phyloP scores from a whole-genome alignment of 352 stramenopile genomes.

The Phytophthora chlamydospora region DNA sequence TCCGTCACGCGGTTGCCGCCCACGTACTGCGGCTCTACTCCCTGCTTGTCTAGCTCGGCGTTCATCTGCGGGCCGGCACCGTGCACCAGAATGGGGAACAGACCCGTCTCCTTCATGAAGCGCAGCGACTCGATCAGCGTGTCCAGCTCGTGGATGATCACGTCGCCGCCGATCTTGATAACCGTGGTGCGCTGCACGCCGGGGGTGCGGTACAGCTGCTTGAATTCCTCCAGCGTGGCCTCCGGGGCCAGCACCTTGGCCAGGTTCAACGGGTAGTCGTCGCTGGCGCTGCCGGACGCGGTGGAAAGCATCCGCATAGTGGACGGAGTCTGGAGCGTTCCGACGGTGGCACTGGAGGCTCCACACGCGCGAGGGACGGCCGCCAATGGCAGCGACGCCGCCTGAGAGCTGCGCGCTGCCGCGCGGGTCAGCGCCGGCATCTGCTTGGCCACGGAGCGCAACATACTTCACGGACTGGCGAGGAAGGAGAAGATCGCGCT shows the following conservation, averaged over 20 bases:
- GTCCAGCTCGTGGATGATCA: slow-evolving; percentile 88
- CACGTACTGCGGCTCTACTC: slow-evolving; percentile 89
- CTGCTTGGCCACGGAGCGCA: slow-evolving; percentile 36
- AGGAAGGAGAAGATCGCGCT: slow-evolving; percentile 21
- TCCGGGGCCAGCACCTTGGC: slow-evolving; percentile 62
- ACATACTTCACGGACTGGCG: slow-evolving; percentile 29
- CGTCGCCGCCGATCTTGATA: slow-evolving; percentile 91
- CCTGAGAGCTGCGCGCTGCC: slow-evolving; percentile 23
- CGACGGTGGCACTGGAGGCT: neutral
- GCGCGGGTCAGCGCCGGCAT: slow-evolving; percentile 26
- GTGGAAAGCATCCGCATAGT: slow-evolving; percentile 25
- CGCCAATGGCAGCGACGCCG: neutral
- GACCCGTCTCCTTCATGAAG: slow-evolving; percentile 83
- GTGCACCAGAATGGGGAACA: slow-evolving; percentile 90
- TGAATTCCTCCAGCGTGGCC: slow-evolving; percentile 69
- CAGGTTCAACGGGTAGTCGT: slow-evolving; percentile 58
- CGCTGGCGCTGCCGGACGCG: slow-evolving; percentile 14
- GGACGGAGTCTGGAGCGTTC: slow-evolving; percentile 11
- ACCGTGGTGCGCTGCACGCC: slow-evolving; percentile 78
- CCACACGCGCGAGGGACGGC: neutral
- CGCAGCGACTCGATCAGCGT: slow-evolving; percentile 84
- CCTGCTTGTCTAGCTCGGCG: slow-evolving; percentile 75
- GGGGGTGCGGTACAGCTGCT: slow-evolving; percentile 74
- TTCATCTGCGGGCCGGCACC: slow-evolving; percentile 92
- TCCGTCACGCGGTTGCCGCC: slow-evolving; percentile 89